These are phyloP conservation scores for Ascochyta pisi DNA, from an alignment of 2,329 filamentous ascomycete genomes.

Conservation along the genomic window DNA sequence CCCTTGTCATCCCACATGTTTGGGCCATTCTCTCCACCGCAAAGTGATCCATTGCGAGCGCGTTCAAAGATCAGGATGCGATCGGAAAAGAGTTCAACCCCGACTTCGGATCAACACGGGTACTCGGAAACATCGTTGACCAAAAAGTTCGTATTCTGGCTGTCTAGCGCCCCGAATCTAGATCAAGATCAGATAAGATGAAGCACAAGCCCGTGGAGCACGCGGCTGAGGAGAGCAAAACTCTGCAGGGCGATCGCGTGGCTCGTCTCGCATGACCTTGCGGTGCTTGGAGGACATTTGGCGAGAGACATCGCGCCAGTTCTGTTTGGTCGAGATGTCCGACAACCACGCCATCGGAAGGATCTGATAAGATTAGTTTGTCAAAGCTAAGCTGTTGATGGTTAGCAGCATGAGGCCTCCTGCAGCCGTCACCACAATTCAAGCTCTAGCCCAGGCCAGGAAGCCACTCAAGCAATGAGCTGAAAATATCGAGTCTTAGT, in stretches of 20 bases:
- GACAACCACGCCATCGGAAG: conserved; percentile 11
- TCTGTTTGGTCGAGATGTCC: conserved; percentile 3
- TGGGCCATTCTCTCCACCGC: background rate
- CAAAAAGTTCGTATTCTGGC: conserved; percentile 1
- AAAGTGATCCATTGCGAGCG: background rate
- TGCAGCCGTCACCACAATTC: conserved; percentile 15
- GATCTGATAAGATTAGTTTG: conserved; percentile 27
- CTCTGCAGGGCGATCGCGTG: background rate
- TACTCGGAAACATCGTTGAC: background rate
- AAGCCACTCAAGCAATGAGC: conserved; percentile 11
- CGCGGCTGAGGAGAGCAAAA: conserved; percentile 7
- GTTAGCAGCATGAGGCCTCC: conserved; percentile 16
- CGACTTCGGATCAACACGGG: conserved; percentile 4
- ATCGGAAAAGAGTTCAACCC: background rate
- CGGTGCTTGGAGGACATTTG: background rate
- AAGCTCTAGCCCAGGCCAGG: conserved; percentile 23
- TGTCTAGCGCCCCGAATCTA: conserved; percentile 17
- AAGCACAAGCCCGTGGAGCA: conserved; percentile 1
- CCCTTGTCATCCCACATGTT: background rate
- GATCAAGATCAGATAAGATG: conserved; percentile 28
- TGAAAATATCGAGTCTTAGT: conserved; percentile 10
- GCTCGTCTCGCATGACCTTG: background rate
- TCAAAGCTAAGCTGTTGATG: conserved; percentile 8
- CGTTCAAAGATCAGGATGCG: background rate
- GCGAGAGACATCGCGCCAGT: background rate